Base-by-base conservation (phyloP, 1,284 basidiomycete species). In the Moesziomyces sp. region DNA sequence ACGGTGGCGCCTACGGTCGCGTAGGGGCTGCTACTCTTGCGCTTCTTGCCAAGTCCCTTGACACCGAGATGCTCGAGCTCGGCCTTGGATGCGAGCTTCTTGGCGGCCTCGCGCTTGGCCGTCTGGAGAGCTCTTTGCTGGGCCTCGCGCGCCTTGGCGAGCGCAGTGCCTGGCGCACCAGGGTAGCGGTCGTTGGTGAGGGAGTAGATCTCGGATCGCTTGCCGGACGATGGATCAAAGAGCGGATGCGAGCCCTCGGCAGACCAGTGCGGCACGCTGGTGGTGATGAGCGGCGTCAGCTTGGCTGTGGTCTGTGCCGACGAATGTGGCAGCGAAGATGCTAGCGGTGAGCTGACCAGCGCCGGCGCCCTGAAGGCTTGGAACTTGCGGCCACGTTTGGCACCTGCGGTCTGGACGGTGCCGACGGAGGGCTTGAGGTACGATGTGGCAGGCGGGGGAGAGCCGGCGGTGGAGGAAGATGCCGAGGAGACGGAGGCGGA, bases 131-230 rank as follows among this genome's bases (percentile, higher is more conserved):
- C 65, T 33, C 74, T 76, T 19, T 66, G 60, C 5, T 69, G 71
- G 26, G 71, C 78, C 46, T 81, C 78, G 16, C 73, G 66, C 11
- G 76, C 79, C 30, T 73, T 69, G 44, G 76, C 76, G 21, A 79
- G 66, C 1, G 77, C 77, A 0, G 79, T 79, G 21, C 79, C 78
- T 7, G 79, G 78, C 28, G 77, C 80, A 26, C 80, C 78, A 9
- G 79, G 76, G 35, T 80, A 81, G 16, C 80, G 77, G 33, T 82
- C 79, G 63, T 82, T 81, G 42, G 75, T 71, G 46, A 81, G 72
- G 30, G 78, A 73, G 55, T 77, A 79, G 42, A 68, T 62, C 42
- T 75, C 69, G 58, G 63, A 64, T 19, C 76, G 70, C 52, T 57
- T 70, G 56, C 71, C 71, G 43, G 71, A 74, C 45, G 46, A 52